These are phyloP conservation scores for Solanum chacoense DNA, from an alignment of 305 asterid genomes.

Conservation along the genomic window DNA sequence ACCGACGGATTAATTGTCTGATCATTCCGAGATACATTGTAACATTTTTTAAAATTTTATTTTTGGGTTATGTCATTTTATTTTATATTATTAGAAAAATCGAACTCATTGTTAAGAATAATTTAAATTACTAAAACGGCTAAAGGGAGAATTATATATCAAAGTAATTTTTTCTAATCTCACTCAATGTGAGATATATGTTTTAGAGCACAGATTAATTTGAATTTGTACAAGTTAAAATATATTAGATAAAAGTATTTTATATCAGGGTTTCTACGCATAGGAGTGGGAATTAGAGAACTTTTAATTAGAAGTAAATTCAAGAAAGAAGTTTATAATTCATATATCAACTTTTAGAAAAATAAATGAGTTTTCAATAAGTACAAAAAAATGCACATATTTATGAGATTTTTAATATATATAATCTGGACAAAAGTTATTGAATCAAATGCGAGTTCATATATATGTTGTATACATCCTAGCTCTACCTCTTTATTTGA, in stretches of 20 bases:
- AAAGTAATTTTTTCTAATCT: not conserved
- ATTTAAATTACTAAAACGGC: not conserved
- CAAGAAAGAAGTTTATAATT: not conserved
- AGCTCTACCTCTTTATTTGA: not conserved
- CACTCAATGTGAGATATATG: not conserved
- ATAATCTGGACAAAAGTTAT: not conserved
- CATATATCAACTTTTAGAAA: not conserved
- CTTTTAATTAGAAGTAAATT: not conserved
- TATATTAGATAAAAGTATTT: not conserved
- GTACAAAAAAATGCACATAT: not conserved
- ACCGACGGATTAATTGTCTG: conserved; percentile 45
- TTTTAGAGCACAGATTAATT: not conserved
- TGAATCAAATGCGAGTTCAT: not conserved
- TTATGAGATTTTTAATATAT: not conserved
- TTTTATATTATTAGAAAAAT: not conserved
- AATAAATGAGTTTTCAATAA: not conserved
- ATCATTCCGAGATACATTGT: conserved; percentile 15
- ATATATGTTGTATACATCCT: not conserved
- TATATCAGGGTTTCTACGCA: not conserved
- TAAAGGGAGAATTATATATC: not conserved
- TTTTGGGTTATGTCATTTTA: not conserved
- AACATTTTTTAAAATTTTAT: not conserved
- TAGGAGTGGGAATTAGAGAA: not conserved
- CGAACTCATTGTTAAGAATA: not conserved
- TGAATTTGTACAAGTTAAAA: not conserved